These are phyloP conservation scores for Amylocystis lapponica DNA, from an alignment of 768 basidiomycete species.

Conservation along the genomic window DNA sequence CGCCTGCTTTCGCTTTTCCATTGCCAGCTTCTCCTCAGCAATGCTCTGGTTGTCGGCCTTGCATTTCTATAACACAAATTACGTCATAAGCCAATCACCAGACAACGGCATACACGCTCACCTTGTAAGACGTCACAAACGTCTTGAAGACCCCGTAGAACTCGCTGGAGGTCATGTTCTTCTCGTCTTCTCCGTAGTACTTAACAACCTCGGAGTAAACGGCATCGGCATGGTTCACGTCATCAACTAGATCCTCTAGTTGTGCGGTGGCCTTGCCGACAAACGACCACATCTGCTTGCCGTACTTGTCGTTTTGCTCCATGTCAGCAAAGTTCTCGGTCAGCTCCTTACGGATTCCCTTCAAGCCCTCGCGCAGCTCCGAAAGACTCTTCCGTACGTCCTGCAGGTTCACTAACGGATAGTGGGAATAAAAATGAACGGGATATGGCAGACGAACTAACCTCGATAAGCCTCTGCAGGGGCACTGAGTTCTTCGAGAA, in stretches of 20 bases:
- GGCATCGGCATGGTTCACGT: conserved; percentile 80
- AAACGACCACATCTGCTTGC: conserved; percentile 90
- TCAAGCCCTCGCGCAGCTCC: conserved; percentile 73
- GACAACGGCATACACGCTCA: conserved; percentile 30
- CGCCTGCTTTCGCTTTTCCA: conserved; percentile 64
- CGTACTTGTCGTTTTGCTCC: conserved; percentile 70
- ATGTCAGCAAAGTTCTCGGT: conserved; percentile 73
- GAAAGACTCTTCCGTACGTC: conserved; percentile 74
- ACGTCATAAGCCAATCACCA: background rate
- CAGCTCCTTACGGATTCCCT: conserved; percentile 74
- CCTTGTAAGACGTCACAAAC: conserved; percentile 90
- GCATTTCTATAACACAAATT: conserved; percentile 63
- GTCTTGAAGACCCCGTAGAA: conserved; percentile 98
- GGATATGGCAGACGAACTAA: conserved; percentile 26
- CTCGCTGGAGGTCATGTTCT: conserved; percentile 78
- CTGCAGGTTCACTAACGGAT: conserved; percentile 65
- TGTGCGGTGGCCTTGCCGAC: conserved; percentile 67
- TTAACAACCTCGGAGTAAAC: conserved; percentile 80
- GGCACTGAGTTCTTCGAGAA: conserved; percentile 82
- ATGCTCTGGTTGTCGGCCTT: conserved; percentile 70
- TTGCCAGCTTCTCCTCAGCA: conserved; percentile 62
- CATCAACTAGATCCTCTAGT: conserved; percentile 80
- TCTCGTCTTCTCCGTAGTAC: conserved; percentile 93
- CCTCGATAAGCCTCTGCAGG: conserved; percentile 93
- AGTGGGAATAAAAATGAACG: no score